Percentiles rank a stretch among this genome's conserved stretches.
phyloP scores from a whole-genome alignment of 176 grass and related monocot genomes.

The Zoysia japonica region DNA sequence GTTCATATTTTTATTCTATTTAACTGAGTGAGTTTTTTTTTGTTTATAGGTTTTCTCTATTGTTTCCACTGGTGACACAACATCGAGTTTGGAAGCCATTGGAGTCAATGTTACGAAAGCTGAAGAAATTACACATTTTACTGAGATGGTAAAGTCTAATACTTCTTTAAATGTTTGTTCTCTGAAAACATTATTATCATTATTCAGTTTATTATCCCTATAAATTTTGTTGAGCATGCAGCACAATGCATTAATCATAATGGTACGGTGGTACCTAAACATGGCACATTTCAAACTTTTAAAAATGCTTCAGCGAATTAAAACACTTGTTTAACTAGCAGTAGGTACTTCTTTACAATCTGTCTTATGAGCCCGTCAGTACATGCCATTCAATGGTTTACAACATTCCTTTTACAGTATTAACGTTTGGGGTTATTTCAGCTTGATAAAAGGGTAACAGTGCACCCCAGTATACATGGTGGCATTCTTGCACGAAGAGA shows the following conservation, averaged over 20 bases:
- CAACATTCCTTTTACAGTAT: neutral
- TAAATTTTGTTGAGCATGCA: neutral
- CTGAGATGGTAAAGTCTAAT: slow-evolving; percentile 83
- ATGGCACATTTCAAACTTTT: too few species aligned
- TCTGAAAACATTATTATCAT: neutral
- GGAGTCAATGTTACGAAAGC: slow-evolving; percentile 84
- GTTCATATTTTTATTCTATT: neutral
- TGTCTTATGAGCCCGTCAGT: neutral
- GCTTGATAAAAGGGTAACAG: slow-evolving; percentile 86
- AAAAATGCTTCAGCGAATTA: too few species aligned
- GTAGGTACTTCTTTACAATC: neutral
- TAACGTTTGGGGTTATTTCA: slow-evolving; percentile 34
- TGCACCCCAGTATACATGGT: slow-evolving; percentile 94
- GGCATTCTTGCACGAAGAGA: slow-evolving; percentile 97
- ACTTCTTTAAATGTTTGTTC: slow-evolving; percentile 9
- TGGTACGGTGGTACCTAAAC: too few species aligned
- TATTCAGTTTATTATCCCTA: neutral
- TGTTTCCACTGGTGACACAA: slow-evolving; percentile 88
- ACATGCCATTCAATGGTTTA: neutral
- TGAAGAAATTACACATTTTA: slow-evolving; percentile 90
- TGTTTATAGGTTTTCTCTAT: slow-evolving; percentile 59
- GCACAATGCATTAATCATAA: neutral
- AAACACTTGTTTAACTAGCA: neutral
- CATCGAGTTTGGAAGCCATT: slow-evolving; percentile 77
- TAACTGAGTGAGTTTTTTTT: neutral